These are phyloP conservation scores for Phytophthora megakarya DNA, from an alignment of 352 stramenopile genomes.

Conservation along the genomic window DNA sequence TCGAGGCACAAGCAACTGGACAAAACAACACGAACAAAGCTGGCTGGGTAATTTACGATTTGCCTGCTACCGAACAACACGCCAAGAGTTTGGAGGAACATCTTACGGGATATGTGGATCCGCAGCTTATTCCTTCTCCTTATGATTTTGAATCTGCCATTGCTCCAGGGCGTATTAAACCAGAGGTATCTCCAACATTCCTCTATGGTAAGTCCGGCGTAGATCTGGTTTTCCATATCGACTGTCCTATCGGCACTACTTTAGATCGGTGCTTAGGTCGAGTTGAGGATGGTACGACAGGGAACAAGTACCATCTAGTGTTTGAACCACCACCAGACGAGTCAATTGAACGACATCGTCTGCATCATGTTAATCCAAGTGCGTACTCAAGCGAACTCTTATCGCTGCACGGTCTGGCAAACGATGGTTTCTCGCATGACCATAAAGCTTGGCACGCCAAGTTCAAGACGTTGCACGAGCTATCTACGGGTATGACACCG, in stretches of 20 bases:
- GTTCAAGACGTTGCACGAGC: conserved; percentile 55
- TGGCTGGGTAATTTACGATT: conserved; percentile 73
- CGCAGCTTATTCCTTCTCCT: conserved; percentile 39
- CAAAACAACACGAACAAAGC: conserved; percentile 17
- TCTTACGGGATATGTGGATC: conserved; percentile 64
- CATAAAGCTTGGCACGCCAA: conserved; percentile 52
- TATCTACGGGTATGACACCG: conserved; percentile 14
- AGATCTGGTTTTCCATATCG: conserved; percentile 74
- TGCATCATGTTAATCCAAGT: conserved; percentile 56
- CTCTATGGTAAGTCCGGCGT: conserved; percentile 71
- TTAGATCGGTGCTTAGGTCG: conserved; percentile 68
- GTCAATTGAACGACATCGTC: conserved; percentile 53
- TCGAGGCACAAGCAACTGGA: conserved; percentile 14
- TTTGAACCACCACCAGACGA: conserved; percentile 50
- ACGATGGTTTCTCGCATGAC: conserved; percentile 24
- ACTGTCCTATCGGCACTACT: conserved; percentile 37
- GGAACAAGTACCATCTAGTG: conserved; percentile 53
- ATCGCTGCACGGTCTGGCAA: conserved; percentile 53
- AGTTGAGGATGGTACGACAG: conserved; percentile 54
- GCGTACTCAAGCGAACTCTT: conserved; percentile 54
- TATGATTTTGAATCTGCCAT: conserved; percentile 65
- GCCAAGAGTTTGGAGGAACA: conserved; percentile 51
- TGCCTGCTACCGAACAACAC: conserved; percentile 56
- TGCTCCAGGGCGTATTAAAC: conserved; percentile 44
- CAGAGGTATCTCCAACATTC: conserved; percentile 45